Conservation (phyloP, 495 filamentous ascomycete species). For the Usnea hakonensis region DNA sequence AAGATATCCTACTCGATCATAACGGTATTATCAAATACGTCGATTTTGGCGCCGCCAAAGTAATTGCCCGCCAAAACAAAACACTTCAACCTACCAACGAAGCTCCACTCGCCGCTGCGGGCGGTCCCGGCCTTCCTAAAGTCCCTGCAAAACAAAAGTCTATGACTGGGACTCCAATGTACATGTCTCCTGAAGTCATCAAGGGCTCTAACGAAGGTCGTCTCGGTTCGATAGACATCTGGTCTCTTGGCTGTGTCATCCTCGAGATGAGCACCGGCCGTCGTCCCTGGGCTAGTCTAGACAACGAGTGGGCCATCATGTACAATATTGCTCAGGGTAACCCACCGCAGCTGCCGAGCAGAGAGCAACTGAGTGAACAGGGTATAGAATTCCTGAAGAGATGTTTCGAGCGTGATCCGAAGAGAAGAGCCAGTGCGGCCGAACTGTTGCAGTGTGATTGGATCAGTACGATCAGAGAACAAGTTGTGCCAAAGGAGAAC, state of each 20-base stretch:
- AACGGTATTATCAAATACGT: slow-evolving; percentile 99
- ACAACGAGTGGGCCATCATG: slow-evolving; percentile 99
- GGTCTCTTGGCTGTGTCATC: slow-evolving; percentile 95
- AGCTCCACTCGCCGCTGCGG: slow-evolving; percentile 42
- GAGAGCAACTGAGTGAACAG: slow-evolving; percentile 72
- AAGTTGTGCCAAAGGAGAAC: slow-evolving; percentile 45
- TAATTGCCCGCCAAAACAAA: slow-evolving; percentile 89
- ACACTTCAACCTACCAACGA: slow-evolving; percentile 56
- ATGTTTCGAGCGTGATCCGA: slow-evolving; percentile 83
- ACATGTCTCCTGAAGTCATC: slow-evolving; percentile 99
- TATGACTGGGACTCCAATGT: slow-evolving; percentile 98
- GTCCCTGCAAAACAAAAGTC: slow-evolving; percentile 62
- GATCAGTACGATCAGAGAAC: slow-evolving; percentile 64
- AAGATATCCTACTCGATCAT: slow-evolving; percentile 94
- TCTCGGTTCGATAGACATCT: slow-evolving; percentile 92
- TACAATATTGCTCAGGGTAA: slow-evolving; percentile 99
- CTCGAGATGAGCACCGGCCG: slow-evolving; percentile 95
- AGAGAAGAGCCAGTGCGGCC: slow-evolving; percentile 68
- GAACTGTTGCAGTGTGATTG: slow-evolving; percentile 94
- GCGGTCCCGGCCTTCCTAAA: slow-evolving; percentile 32
- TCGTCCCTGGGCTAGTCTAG: slow-evolving; percentile 91
- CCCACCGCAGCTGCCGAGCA: slow-evolving; percentile 69
- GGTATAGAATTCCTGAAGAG: slow-evolving; percentile 83
- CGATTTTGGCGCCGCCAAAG: slow-evolving; percentile 95
- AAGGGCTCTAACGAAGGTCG: slow-evolving; percentile 64